Base-by-base conservation (phyloP, 371 early-diverging fungal species). In the Rhizopus microsporus region DNA sequence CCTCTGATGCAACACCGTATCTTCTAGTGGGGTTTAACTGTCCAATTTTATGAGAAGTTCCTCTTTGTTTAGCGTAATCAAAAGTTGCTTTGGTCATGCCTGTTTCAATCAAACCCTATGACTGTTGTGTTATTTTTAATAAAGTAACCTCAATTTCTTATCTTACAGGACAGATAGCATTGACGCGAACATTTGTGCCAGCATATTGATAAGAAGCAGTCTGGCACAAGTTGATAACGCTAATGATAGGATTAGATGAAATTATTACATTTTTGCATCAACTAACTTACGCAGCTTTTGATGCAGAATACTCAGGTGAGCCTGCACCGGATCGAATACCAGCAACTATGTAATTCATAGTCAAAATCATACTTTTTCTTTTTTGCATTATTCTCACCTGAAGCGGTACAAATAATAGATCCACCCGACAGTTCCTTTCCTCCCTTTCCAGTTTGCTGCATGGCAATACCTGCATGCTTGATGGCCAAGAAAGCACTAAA, bases 161-260 rank as follows among this genome's bases (percentile, higher is more conserved):
- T 63, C 74, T 50, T 74, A 76, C 82, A 31, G 83, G 83, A 49
- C 82, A 82, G 40, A 84, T 63, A 9, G 83, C 84, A 65, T 84
- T 84, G n/a, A 84, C 68, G 3, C 84, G 80, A 35, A 84, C 64
- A 51, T 78, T 71, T 3, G 75, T 78, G 10, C 81, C 72, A 15
- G 72, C 69, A 52, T 68, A 75, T 56, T 81, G 80, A 47, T 57
- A 81, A 7, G 84, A 54, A 7, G 68, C 56, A 1, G 77, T 73
- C 54, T 83, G 82, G 37, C 73, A 73, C 16, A 84, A 56, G 43
- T 81, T 84, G 45, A 83, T 72, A 2, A 83, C 75, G 39, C 83
- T 82, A 60, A 34, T 16, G 4, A 38, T 12, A 34, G 15, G 43
- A 6, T 37, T 38, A 7, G 30, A n/a, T 35, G 23, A 16, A n/a